A percentile compares a stretch with the other conserved stretches of the same genome.
These are phyloP conservation scores for Suillus cothurnatus DNA, from an alignment of 768 basidiomycete genomes.

Conservation along the genomic window DNA sequence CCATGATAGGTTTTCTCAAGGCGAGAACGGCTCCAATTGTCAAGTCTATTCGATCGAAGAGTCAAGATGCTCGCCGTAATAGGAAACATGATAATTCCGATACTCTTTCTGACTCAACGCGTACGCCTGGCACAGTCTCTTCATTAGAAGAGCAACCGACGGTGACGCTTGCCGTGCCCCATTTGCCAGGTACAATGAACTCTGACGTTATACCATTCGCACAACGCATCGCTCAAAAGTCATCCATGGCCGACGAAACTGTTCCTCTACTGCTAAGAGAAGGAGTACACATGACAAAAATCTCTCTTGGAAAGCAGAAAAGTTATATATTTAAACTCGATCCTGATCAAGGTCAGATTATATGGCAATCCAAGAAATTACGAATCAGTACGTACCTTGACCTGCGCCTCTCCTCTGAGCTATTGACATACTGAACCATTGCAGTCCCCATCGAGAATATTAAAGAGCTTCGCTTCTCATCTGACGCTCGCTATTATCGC, in stretches of 20 bases:
- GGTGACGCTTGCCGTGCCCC: neutral
- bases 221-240: conserved; percentile 9
- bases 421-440: neutral
- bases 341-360: conserved; percentile 77
- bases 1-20: conserved; percentile 39
- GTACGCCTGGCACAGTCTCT: neutral
- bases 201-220: neutral
- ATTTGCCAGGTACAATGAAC: neutral
- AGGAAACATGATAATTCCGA: conserved; percentile 20
- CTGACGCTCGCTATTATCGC: conserved; percentile 71
- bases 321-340: conserved; percentile 71
- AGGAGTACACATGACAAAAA: conserved; percentile 80
- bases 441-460: conserved; percentile 85
- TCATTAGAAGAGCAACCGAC: neutral
- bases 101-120: neutral
- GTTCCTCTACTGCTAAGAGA: conserved; percentile 60
- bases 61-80: conserved; percentile 20
- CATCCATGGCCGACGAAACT: conserved; percentile 39
- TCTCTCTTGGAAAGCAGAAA: conserved; percentile 78
- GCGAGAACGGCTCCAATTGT: conserved; percentile 32
- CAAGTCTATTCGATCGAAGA: conserved; percentile 26
- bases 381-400: conserved; percentile 54
- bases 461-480: conserved; percentile 80
- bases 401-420: neutral
- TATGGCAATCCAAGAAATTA: conserved; percentile 74